Evolutionary conservation across 306 rosid genomes (phyloP).

Genomic region (Hylodesmum podocarpum): DNA sequence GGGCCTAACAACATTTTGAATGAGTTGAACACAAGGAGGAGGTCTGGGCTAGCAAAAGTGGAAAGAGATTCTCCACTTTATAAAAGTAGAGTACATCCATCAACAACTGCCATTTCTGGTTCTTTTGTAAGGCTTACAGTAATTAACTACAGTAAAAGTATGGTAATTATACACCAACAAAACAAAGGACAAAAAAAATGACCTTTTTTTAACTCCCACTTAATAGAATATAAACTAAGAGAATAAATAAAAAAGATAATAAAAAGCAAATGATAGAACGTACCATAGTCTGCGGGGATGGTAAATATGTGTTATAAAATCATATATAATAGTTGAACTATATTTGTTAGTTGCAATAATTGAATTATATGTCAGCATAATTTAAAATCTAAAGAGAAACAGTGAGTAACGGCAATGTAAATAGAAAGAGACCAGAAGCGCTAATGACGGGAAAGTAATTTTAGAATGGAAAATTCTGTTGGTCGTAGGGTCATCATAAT

Average conservation of each 20-base stretch:
- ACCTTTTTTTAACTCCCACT: not conserved
- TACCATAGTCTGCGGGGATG: too few species aligned
- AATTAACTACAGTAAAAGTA: not conserved
- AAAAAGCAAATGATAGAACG: too few species aligned
- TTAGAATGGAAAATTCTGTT: not conserved
- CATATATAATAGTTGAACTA: too few species aligned
- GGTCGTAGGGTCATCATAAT: not conserved
- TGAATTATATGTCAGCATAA: not conserved
- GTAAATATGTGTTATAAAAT: too few species aligned
- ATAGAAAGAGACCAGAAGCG: not conserved
- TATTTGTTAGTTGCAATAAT: too few species aligned
- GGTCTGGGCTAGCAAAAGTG: not conserved
- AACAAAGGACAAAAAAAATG: not conserved
- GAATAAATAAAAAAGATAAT: too few species aligned
- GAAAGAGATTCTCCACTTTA: not conserved
- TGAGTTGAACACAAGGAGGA: not conserved
- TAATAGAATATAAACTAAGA: too few species aligned
- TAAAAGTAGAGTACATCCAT: conserved; percentile 7
- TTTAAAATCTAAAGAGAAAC: not conserved
- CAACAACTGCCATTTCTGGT: not conserved
- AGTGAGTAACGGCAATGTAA: too few species aligned
- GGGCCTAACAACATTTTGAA: not conserved
- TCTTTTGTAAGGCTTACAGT: not conserved
- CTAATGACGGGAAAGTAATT: not conserved
- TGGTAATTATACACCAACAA: not conserved